Base-by-base conservation (phyloP, 2,329 filamentous ascomycete species). In the Ophiocordyceps polyrhachis-furcata region DNA sequence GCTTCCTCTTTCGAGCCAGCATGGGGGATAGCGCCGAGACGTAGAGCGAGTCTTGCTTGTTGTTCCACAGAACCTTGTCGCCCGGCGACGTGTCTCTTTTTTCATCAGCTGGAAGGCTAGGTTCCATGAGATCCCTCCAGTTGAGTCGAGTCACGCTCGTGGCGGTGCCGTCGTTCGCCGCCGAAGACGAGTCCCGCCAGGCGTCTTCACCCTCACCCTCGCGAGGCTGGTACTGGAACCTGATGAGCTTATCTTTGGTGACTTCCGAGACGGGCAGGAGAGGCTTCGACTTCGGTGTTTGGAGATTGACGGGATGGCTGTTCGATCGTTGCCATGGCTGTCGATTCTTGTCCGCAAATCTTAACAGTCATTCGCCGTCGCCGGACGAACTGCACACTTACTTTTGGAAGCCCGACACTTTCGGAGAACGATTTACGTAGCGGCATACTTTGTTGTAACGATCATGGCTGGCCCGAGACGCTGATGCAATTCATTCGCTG, bases 21-120 rank as follows among this genome's bases (percentile, higher is more conserved):
- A 66, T 69, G 44, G 66, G 71, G 44, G 65, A 70, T 48, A 70
- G 55, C 28, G 59, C 63, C 20, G 64, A 61, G 38, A 57, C 52
- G 46, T 65, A 64, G 13, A 60, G 50, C 12, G 53, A 58, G 50
- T 67, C 62, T 47, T 66, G 62, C 48, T 64, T 66, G 46, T 68
- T 70, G 49, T 76, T 67, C 79, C 79, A 82, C 25, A 71, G 62
- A 23, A 82, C 64, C 45, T 69, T 69, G 43, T 81, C 77, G 49
- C 72, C 72, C 3, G 78, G 78, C 13, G 76, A 79, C 25, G 62
- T 58, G 15, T 68, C 62, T 25, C 63, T 56, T 14, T 70, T 63
- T 13, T 69, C 61, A 43, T 71, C 67, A 32, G 60, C 57, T 17
- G 58, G 54, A 31, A 64, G 61, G 21, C 57, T 56, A 44, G 63